Evolutionary conservation across 139 green algal species (phyloP).

Genomic region (Zygnema circumcarinatum): DNA sequence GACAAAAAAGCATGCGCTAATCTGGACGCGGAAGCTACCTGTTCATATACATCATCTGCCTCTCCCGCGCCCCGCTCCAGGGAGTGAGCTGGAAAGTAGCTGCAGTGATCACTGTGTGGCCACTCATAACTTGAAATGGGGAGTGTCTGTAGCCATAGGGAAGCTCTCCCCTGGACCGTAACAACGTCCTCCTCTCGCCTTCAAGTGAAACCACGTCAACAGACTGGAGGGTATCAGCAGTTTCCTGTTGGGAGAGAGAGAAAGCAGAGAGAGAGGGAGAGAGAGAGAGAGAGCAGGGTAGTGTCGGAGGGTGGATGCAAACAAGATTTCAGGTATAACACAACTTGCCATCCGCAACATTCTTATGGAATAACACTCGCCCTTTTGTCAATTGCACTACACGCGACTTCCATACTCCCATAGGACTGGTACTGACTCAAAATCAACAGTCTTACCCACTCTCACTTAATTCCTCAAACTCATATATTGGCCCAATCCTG

Average conservation of each 20-base stretch:
- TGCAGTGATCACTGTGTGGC: slow-evolving; percentile 26
- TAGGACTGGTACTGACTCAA: too few species aligned
- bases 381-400: slow-evolving; percentile 3
- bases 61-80: background rate
- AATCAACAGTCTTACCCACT: too few species aligned
- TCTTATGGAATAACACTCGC: background rate
- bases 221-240: slow-evolving; percentile 33
- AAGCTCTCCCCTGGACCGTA: slow-evolving; percentile 30
- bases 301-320: background rate
- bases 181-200: slow-evolving; percentile 22
- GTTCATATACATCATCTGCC: slow-evolving; percentile 55
- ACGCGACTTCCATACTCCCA: slow-evolving; percentile 4
- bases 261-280: too few species aligned
- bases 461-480: too few species aligned
- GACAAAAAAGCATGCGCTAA: background rate
- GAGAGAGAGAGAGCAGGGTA: too few species aligned
- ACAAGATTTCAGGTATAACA: background rate
- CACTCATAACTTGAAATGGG: slow-evolving; percentile 54
- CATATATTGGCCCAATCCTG: too few species aligned
- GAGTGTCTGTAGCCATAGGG: slow-evolving; percentile 50
- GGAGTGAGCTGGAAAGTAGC: slow-evolving; percentile 50
- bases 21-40: slow-evolving; percentile 32
- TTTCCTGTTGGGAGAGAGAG: slow-evolving; percentile 56
- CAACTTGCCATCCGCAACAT: background rate
- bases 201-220: slow-evolving; percentile 57